A percentile compares a stretch with the other conserved stretches of the same genome.
These are phyloP conservation scores for Globisporangium echinulatum DNA, from an alignment of 352 stramenopile genomes.

Conservation along the genomic window DNA sequence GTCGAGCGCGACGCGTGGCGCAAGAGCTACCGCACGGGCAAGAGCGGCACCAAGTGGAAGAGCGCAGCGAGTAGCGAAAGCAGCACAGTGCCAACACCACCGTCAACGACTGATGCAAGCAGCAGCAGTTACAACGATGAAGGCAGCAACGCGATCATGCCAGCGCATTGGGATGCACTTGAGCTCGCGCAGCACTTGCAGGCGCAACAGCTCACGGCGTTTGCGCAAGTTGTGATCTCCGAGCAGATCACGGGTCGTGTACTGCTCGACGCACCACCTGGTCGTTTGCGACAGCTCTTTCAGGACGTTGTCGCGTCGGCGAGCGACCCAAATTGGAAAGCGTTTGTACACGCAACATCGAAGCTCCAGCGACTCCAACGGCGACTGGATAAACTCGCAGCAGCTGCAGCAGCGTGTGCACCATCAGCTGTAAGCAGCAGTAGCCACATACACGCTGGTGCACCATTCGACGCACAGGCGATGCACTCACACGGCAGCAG, in stretches of 20 bases:
- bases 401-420: not conserved
- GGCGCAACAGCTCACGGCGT: constrained; percentile 32
- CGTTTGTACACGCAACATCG: constrained; percentile 27
- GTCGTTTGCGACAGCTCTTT: constrained; percentile 42
- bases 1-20: constrained; percentile 49
- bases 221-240: constrained; percentile 41
- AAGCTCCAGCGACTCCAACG: constrained; percentile 46
- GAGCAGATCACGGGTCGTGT: constrained; percentile 60
- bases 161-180: constrained; percentile 47
- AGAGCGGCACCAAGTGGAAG: constrained; percentile 58
- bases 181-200: constrained; percentile 59
- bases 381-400: constrained; percentile 16
- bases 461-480: too few species aligned
- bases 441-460: not conserved
- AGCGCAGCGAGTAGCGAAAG: constrained; percentile 19
- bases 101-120: not conserved
- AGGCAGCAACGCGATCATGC: constrained; percentile 23
- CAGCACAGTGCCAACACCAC: constrained; percentile 3
- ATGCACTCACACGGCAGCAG: too few species aligned
- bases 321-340: constrained; percentile 44
- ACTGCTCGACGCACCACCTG: constrained; percentile 37
- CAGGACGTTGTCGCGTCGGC: constrained; percentile 15
- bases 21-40: constrained; percentile 37
- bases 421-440: not conserved
- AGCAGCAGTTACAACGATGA: constrained; percentile 5